phyloP scores from a whole-genome alignment of 2,329 filamentous ascomycete species.

The Claviceps purpurea region DNA sequence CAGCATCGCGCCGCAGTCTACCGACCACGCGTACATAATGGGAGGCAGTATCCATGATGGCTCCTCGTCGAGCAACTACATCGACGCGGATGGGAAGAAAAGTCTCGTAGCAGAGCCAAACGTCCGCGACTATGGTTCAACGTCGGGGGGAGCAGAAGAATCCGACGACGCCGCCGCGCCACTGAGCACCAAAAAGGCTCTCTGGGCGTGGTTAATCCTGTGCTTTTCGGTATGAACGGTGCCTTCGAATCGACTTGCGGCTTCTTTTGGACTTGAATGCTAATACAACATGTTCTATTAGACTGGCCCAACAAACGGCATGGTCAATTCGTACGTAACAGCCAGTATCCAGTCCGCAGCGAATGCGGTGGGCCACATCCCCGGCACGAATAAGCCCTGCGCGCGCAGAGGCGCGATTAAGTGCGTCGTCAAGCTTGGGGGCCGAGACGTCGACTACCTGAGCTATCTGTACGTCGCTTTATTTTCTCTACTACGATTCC shows the following conservation, averaged over 20 bases:
- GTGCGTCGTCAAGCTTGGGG: conserved; percentile 10
- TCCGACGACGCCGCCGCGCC: conserved; percentile 1
- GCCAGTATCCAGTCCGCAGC: conserved; percentile 11
- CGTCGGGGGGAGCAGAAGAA: neutral
- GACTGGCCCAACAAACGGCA: conserved; percentile 10
- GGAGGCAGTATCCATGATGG: neutral
- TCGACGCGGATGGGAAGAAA: neutral
- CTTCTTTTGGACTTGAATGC: no score
- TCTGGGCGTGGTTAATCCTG: conserved; percentile 10
- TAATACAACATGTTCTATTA: neutral
- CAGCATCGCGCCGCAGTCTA: neutral
- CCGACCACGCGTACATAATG: neutral
- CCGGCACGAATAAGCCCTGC: conserved; percentile 9
- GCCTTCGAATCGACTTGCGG: no score
- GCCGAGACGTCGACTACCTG: conserved; percentile 10
- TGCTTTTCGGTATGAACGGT: conserved; percentile 8
- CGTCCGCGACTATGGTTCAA: neutral
- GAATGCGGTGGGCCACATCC: conserved; percentile 9
- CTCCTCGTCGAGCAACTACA: neutral
- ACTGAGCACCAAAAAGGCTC: conserved; percentile 6
- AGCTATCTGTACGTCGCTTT: conserved; percentile 8
- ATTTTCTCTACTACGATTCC: neutral
- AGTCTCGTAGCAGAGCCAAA: neutral
- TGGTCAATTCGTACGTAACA: conserved; percentile 10
- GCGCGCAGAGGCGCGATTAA: conserved; percentile 9